Evolutionary conservation across 2,329 filamentous ascomycete genomes (phyloP).

Genomic region (Hypoxylon sp.): DNA sequence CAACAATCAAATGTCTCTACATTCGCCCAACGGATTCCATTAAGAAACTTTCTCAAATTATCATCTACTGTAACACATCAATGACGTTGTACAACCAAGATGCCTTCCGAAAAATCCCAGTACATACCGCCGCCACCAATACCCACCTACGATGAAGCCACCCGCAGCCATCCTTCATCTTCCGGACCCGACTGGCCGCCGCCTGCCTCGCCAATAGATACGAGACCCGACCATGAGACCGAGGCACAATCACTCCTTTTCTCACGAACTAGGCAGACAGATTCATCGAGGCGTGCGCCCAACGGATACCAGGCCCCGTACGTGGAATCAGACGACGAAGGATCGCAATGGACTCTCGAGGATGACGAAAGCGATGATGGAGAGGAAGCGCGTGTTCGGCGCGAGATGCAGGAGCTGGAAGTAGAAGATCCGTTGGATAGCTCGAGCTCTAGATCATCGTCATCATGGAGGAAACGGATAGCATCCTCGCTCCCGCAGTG

Average conservation of each 20-base stretch:
- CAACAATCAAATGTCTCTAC: conserved; percentile 33
- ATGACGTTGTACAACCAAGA: conserved; percentile 48
- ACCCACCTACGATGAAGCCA: conserved; percentile 87
- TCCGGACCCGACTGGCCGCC: conserved; percentile 69
- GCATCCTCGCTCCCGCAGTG: conserved; percentile 68
- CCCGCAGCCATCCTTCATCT: conserved; percentile 69
- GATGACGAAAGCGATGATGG: conserved; percentile 63
- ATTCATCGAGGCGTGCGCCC: conserved; percentile 61
- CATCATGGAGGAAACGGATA: conserved; percentile 70
- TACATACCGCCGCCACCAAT: conserved; percentile 80
- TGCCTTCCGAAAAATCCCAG: conserved; percentile 67
- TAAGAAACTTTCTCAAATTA: conserved; percentile 6
- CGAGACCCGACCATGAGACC: conserved; percentile 77
- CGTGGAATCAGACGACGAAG: conserved; percentile 72
- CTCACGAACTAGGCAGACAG: conserved; percentile 61
- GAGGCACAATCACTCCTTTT: conserved; percentile 84
- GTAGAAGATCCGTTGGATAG: conserved; percentile 76
- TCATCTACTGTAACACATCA: conserved; percentile 24
- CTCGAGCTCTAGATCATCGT: conserved; percentile 55
- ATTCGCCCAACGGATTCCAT: conserved; percentile 16
- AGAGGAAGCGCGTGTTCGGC: conserved; percentile 74
- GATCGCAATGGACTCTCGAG: conserved; percentile 63
- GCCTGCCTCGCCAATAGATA: conserved; percentile 70
- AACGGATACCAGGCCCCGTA: conserved; percentile 83
- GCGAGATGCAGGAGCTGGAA: conserved; percentile 91